Evolutionary conservation across 495 filamentous ascomycete genomes (phyloP), one percentile per base, ranked within the genome.

Genomic region (Gamarada debralockiae): DNA sequence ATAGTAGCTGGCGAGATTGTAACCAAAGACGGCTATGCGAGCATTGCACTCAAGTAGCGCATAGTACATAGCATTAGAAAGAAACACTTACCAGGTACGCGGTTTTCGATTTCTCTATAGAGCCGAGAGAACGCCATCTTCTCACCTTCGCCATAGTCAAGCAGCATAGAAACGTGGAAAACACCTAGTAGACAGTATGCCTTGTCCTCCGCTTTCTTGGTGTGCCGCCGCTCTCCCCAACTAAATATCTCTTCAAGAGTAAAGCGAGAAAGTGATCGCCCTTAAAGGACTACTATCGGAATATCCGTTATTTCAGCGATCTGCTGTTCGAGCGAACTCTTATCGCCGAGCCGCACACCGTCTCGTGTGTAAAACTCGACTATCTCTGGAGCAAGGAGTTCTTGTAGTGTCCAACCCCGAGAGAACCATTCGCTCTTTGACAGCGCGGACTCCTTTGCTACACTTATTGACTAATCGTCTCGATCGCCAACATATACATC

Each of bases 301-400:
- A 41, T 41, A 18, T 18, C 38, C 7, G 38, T 41, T 9, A 41
- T 41, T 18, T 41, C 38, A 7, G 8, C 9, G 38, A 41, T 41
- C 17, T 41, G 38, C 17, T 41, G 38, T 15, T 41, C 38, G 8
- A 41, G 38, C 7, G 38, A 41, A 41, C 38, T 41, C 38, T 41
- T 41, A 41, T 18, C 17, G 17, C 38, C 38, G 17, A 41, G 12
- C 42, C 42, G 42, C 20, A 22, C 17, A 18, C 13, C 6, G 7
- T 46, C 42, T 18, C 24, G 42, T 9, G 9, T 10, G 18, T 10
- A 41, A 18, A 41, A 41, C 17, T 41, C 38, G 24, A 70, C 65
- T 33, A 47, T n/a, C 9, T 20, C 4, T 23, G 65, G 64, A 23
- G 63, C 38, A 41, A 52, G 63, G 52, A 15, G 39, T 37, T n/a